A percentile compares a stretch with the other conserved stretches of the same genome.
Conservation (phyloP, 257 asterid genomes). For the Primulina eburnea region DNA sequence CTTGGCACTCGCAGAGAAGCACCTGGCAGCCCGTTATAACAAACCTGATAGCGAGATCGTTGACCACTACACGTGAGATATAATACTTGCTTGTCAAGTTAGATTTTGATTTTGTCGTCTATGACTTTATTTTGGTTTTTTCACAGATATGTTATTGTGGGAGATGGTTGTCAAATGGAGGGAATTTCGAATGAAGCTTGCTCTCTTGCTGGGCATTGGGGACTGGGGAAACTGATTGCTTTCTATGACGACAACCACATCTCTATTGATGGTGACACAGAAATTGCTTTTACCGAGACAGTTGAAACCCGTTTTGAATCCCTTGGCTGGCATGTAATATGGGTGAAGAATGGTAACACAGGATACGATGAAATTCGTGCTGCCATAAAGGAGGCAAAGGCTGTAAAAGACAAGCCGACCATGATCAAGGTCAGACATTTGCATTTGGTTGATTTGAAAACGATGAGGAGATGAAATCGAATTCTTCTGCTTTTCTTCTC, state of each 20-base stretch:
- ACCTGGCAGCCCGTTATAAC: constrained; percentile 85
- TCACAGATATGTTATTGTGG: constrained; percentile 54
- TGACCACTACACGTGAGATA: constrained; percentile 76
- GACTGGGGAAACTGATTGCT: constrained; percentile 92
- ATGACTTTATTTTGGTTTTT: constrained; percentile 27
- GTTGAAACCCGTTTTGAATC: constrained; percentile 80
- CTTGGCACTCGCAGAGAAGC: constrained; percentile 82
- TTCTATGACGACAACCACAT: constrained; percentile 92
- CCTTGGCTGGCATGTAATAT: constrained; percentile 96
- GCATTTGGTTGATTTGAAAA: constrained; percentile 2
- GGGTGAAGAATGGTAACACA: constrained; percentile 94
- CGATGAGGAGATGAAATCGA: not conserved
- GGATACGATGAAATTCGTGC: constrained; percentile 95
- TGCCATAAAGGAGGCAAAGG: constrained; percentile 89
- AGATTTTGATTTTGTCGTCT: not conserved
- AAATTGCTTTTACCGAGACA: constrained; percentile 87
- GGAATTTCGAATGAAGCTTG: constrained; percentile 87
- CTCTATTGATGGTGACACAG: constrained; percentile 96
- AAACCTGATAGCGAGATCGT: constrained; percentile 70
- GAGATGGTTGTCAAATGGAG: constrained; percentile 97
- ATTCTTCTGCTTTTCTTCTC: constrained; percentile 2
- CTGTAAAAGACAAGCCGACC: constrained; percentile 93
- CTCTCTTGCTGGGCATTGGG: constrained; percentile 99
- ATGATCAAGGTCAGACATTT: constrained; percentile 57
- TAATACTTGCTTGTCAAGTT: constrained; percentile 8